Evolutionary conservation across 768 basidiomycete species (phyloP).

Genomic region (Leccinum longicurvipes): DNA sequence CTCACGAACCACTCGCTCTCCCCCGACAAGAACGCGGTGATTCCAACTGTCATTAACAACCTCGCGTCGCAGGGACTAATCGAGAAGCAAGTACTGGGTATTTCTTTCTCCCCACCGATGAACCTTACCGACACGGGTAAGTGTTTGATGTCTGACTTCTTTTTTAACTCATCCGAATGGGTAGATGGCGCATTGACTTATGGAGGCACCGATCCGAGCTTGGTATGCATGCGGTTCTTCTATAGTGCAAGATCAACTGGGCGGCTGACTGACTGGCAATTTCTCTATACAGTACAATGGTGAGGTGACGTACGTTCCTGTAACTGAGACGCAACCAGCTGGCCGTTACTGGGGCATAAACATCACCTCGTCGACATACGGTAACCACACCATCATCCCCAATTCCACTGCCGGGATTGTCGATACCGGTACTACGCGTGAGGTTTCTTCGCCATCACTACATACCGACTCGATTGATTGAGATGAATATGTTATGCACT

Average conservation of each 20-base stretch:
- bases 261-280: neutral
- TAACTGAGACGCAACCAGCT: slow-evolving; percentile 27
- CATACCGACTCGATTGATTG: neutral
- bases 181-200: neutral
- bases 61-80: slow-evolving; percentile 14
- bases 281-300: slow-evolving; percentile 19
- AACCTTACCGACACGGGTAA: slow-evolving; percentile 6
- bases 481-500: neutral
- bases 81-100: slow-evolving; percentile 11
- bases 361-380: slow-evolving; percentile 17
- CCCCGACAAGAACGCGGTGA: neutral
- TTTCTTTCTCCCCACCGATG: slow-evolving; percentile 17
- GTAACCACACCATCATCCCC: slow-evolving; percentile 12
- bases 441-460: neutral
- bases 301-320: slow-evolving; percentile 18
- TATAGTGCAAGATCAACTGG: neutral
- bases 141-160: neutral
- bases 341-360: slow-evolving; percentile 30
- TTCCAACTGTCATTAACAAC: slow-evolving; percentile 23
- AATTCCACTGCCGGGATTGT: neutral
- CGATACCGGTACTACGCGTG: neutral
- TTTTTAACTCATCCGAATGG: slow-evolving; percentile 12
- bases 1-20: neutral
- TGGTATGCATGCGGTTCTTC: neutral
- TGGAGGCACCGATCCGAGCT: neutral